Evolutionary conservation across 2,329 filamentous ascomycete genomes (phyloP).

Genomic region (Berkeleyomyces basicola): DNA sequence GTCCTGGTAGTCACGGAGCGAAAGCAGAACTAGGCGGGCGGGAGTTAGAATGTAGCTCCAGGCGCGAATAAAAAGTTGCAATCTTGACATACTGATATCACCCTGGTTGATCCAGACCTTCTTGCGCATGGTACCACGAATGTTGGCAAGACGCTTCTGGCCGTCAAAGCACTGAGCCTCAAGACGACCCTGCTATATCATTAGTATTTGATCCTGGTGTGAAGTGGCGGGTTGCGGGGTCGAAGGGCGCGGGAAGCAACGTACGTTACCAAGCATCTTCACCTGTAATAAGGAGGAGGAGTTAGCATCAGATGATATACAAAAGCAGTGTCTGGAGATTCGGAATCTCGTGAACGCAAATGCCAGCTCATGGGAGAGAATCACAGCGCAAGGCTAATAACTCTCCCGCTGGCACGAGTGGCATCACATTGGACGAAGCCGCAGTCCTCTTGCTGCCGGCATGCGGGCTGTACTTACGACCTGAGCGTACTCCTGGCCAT

Average conservation of each 20-base stretch:
- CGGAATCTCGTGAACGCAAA: too few species aligned
- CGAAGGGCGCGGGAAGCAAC: neutral
- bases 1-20: constrained; percentile 82
- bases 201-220: constrained; percentile 1
- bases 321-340: neutral
- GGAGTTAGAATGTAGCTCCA: neutral
- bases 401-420: neutral
- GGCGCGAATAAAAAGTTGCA: neutral
- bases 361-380: neutral
- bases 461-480: constrained; percentile 9
- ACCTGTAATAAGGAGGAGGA: constrained; percentile 22
- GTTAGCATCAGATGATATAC: neutral
- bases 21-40: constrained; percentile 45
- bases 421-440: neutral
- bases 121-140: constrained; percentile 49
- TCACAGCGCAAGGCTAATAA: neutral
- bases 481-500: constrained; percentile 54
- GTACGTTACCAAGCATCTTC: constrained; percentile 79
- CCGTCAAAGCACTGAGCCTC: constrained; percentile 93
- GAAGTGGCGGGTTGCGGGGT: neutral
- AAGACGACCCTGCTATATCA: constrained; percentile 45
- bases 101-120: constrained; percentile 99
- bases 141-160: constrained; percentile 53
- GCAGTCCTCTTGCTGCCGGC: neutral
- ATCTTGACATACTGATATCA: constrained; percentile 41